Percentiles rank a stretch among this genome's conserved stretches.
These are phyloP conservation scores for Thecaphora thlaspeos DNA, from an alignment of 1,284 basidiomycete species.

Conservation along the genomic window DNA sequence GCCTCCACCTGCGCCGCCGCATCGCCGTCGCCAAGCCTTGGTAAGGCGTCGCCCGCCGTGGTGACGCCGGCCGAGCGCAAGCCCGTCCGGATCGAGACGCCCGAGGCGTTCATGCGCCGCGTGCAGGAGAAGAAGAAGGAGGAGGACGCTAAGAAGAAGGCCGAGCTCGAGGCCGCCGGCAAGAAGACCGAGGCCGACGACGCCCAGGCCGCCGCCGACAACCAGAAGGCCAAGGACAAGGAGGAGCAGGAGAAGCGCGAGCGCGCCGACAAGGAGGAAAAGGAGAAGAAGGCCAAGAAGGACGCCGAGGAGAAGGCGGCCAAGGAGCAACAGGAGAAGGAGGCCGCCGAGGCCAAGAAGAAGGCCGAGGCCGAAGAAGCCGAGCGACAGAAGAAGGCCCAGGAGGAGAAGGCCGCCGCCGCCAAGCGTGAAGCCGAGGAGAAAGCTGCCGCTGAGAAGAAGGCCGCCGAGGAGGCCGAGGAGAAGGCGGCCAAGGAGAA, in stretches of 20 bases:
- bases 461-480: slow-evolving; percentile 31
- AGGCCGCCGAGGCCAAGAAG: slow-evolving; percentile 30
- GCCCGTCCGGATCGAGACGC: slow-evolving; percentile 48
- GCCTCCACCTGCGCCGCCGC: too few species aligned
- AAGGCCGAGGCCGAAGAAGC: slow-evolving; percentile 33
- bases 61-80: slow-evolving; percentile 35
- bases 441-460: slow-evolving; percentile 24
- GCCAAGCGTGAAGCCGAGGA: slow-evolving; percentile 29
- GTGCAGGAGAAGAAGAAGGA: slow-evolving; percentile 38
- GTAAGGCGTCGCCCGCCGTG: slow-evolving; percentile 18
- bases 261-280: slow-evolving; percentile 9
- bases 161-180: slow-evolving; percentile 17
- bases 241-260: slow-evolving; percentile 17
- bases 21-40: slow-evolving; percentile 23
- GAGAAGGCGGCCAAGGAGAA: slow-evolving; percentile 30
- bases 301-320: slow-evolving; percentile 18
- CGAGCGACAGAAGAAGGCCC: slow-evolving; percentile 8
- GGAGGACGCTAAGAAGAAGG: slow-evolving; percentile 44
- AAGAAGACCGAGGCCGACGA: slow-evolving; percentile 16
- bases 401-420: slow-evolving; percentile 13
- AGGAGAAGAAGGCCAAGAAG: slow-evolving; percentile 20
- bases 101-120: slow-evolving; percentile 45
- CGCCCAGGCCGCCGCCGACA: slow-evolving; percentile 15
- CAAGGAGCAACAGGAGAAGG: slow-evolving; percentile 14
- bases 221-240: slow-evolving; percentile 28